These are phyloP conservation scores for Diplodia corticola DNA, from an alignment of 2,329 filamentous ascomycete genomes.

Conservation along the genomic window DNA sequence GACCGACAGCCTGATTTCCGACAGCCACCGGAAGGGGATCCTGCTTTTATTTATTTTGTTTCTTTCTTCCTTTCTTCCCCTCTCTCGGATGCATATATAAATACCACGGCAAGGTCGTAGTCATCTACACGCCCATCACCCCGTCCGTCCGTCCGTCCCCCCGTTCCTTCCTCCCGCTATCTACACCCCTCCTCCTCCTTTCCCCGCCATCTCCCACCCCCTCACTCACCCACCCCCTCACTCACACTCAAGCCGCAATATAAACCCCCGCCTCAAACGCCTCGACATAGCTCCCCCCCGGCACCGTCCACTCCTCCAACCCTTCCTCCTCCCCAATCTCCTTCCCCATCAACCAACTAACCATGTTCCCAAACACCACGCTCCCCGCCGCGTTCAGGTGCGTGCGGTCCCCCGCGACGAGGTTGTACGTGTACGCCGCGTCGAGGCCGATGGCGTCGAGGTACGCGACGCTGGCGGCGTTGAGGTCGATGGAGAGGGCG, in stretches of 20 bases:
- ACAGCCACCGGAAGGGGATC: too few relatives aligned
- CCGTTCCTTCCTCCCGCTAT: too few relatives aligned
- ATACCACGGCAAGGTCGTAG: too few relatives aligned
- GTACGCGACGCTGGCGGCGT: conserved; percentile 13
- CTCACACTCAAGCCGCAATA: neutral
- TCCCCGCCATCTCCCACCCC: neutral
- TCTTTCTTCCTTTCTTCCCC: too few relatives aligned
- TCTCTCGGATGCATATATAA: too few relatives aligned
- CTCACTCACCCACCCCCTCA: neutral
- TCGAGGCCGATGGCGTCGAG: conserved; percentile 19
- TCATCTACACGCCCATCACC: too few relatives aligned
- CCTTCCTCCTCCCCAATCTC: neutral
- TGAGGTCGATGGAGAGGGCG: conserved; percentile 11
- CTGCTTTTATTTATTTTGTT: too few relatives aligned
- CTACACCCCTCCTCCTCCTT: too few relatives aligned
- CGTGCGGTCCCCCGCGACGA: conserved; percentile 4
- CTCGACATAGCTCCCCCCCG: neutral
- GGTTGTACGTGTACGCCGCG: conserved; percentile 13
- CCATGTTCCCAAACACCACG: conserved; percentile 21
- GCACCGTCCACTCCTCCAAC: neutral
- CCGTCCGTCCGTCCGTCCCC: too few relatives aligned
- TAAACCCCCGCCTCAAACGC: conserved; percentile 6
- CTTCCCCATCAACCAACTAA: conserved; percentile 12
- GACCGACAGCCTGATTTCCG: too few relatives aligned
- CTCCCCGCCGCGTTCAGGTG: conserved; percentile 18